These are phyloP conservation scores for Sclerotinia subarctica DNA, from an alignment of 2,329 filamentous ascomycete genomes.

Conservation along the genomic window DNA sequence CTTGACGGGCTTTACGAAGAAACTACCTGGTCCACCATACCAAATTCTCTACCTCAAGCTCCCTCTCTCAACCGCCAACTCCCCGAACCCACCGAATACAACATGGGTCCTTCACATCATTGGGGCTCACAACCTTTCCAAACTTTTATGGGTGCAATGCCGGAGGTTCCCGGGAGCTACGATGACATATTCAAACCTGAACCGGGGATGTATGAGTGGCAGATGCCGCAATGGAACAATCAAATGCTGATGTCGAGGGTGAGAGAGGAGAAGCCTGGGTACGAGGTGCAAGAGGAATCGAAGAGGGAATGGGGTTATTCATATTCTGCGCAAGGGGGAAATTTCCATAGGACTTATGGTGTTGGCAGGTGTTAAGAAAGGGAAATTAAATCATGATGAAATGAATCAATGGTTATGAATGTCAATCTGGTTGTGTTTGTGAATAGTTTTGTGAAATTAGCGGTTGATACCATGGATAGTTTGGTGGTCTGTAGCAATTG, in stretches of 20 bases:
- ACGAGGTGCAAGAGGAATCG: conserved; percentile 29
- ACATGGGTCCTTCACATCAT: conserved; percentile 29
- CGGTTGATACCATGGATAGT: neutral
- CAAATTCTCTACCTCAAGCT: conserved; percentile 28
- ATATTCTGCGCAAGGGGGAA: conserved; percentile 18
- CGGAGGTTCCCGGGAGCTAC: conserved; percentile 31
- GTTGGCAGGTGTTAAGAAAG: conserved; percentile 17
- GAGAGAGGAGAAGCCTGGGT: conserved; percentile 34
- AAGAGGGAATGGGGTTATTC: conserved; percentile 28
- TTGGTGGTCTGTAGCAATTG: neutral
- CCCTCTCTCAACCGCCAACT: conserved; percentile 12
- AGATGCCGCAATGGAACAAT: conserved; percentile 32
- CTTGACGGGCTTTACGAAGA: conserved; percentile 36
- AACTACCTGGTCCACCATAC: conserved; percentile 32
- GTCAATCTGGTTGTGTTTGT: neutral
- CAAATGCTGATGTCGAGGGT: conserved; percentile 35
- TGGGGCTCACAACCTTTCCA: conserved; percentile 37
- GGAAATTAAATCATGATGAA: conserved; percentile 13
- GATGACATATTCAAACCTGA: conserved; percentile 38
- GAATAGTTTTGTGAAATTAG: neutral
- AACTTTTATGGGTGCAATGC: conserved; percentile 38
- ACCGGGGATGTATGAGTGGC: conserved; percentile 36
- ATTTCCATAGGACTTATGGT: conserved; percentile 20
- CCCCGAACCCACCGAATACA: conserved; percentile 27
- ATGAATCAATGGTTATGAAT: conserved; percentile 9